Percentiles rank a stretch among this genome's conserved stretches.
These are phyloP conservation scores for Lachancea sp. DNA, from an alignment of 805 yeast genomes.

Conservation along the genomic window DNA sequence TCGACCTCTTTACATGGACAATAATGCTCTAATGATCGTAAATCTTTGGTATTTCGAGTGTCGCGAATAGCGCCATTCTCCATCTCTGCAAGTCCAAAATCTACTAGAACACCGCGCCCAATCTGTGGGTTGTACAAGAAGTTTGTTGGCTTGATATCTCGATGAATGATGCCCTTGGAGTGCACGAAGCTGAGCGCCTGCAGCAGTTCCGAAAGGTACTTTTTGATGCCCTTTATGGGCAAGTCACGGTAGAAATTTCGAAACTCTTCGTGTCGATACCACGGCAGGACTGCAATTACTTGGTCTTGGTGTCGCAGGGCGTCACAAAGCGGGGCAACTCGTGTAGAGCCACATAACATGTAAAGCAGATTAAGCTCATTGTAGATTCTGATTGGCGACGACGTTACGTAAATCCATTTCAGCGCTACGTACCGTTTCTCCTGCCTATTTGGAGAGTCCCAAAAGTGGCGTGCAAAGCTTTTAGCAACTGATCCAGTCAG, in stretches of 20 bases:
- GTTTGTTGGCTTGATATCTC: slow-evolving; percentile 87
- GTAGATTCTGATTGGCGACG: slow-evolving; percentile 85
- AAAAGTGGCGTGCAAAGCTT: slow-evolving; percentile 27
- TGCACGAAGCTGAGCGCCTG: slow-evolving; percentile 68
- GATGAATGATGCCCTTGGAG: slow-evolving; percentile 69
- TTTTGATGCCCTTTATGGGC: slow-evolving; percentile 71
- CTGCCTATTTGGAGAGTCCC: slow-evolving; percentile 13
- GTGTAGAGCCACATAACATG: slow-evolving; percentile 56
- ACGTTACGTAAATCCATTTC: slow-evolving; percentile 89
- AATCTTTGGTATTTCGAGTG: slow-evolving; percentile 1
- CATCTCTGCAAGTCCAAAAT: slow-evolving; percentile 83
- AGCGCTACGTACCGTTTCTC: slow-evolving; percentile 62
- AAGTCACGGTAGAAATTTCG: slow-evolving; percentile 77
- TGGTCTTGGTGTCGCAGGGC: slow-evolving; percentile 86
- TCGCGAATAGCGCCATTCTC: slow-evolving; percentile 2
- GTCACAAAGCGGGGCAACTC: slow-evolving; percentile 85
- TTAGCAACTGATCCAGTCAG: slow-evolving; percentile 30
- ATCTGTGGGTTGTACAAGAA: slow-evolving; percentile 58
- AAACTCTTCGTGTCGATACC: slow-evolving; percentile 85
- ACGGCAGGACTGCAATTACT: slow-evolving; percentile 87
- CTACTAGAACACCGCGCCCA: slow-evolving; percentile 80
- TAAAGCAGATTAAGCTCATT: slow-evolving; percentile 80
- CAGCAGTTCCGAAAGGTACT: slow-evolving; percentile 73
- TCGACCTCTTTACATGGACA: slow-evolving; percentile 55
- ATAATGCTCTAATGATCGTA: slow-evolving; percentile 20